Percentiles rank a stretch among this genome's conserved stretches.
Conservation (phyloP, 352 stramenopile genomes). For the Thraustotheca clavata region DNA sequence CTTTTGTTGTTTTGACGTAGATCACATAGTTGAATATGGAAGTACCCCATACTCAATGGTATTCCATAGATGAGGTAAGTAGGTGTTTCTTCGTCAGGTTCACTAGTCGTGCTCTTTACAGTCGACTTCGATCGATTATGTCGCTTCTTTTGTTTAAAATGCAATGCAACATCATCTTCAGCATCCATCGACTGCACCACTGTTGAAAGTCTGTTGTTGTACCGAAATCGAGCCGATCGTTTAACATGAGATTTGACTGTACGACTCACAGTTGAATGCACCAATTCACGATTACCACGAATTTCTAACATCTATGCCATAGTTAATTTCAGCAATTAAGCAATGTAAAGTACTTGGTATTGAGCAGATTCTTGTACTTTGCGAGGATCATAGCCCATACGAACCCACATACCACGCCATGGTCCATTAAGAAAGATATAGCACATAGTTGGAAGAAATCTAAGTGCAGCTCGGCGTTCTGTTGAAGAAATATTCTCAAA, state of each 20-base stretch:
- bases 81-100: neutral
- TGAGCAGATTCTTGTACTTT: constrained; percentile 32
- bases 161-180: constrained; percentile 18
- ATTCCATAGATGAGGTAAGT: constrained; percentile 13
- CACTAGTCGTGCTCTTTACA: neutral
- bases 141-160: constrained; percentile 20
- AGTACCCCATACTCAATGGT: constrained; percentile 11
- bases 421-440: constrained; percentile 79
- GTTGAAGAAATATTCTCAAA: constrained; percentile 53
- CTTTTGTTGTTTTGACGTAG: constrained; percentile 3
- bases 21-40: constrained; percentile 19
- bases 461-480: constrained; percentile 49
- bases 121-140: constrained; percentile 16
- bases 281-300: constrained; percentile 70
- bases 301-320: constrained; percentile 43
- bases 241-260: neutral
- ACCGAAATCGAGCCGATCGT: neutral
- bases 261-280: constrained; percentile 58
- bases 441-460: constrained; percentile 58
- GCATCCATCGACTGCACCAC: constrained; percentile 14
- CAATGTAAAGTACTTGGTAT: constrained; percentile 35
- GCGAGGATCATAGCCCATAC: constrained; percentile 71
- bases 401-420: constrained; percentile 74
- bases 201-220: constrained; percentile 4
- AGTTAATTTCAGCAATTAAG: too few species aligned